Evolutionary conservation across 768 basidiomycete species (phyloP).

Genomic region (Crassisporium funariophilum): DNA sequence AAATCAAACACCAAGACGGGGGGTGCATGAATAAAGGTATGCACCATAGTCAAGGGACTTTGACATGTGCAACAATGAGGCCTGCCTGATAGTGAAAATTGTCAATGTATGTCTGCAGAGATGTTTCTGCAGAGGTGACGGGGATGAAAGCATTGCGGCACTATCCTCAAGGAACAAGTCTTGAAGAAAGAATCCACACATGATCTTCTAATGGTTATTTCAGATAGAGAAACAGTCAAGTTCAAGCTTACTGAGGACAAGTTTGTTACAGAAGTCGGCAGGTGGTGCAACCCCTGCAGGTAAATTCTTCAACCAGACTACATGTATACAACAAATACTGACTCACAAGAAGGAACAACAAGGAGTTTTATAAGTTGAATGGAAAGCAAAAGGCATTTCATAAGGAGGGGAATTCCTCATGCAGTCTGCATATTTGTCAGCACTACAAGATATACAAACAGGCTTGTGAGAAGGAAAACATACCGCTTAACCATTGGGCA

Average conservation of each 20-base stretch:
- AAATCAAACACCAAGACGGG: no score
- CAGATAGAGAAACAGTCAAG: conserved; percentile 4
- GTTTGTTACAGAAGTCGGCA: not conserved
- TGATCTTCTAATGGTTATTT: conserved; percentile 6
- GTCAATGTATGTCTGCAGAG: no score
- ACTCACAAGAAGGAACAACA: not conserved
- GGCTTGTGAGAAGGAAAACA: conserved; percentile 9
- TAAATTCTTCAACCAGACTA: not conserved
- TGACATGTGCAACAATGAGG: no score
- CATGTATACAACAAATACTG: not conserved
- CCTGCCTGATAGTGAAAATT: no score
- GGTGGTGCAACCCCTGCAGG: not conserved
- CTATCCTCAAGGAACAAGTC: conserved; percentile 5
- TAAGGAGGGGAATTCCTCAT: conserved; percentile 7
- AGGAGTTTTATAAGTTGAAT: not conserved
- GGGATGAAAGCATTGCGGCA: not conserved
- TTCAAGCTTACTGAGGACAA: conserved; percentile 1
- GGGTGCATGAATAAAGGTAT: no score
- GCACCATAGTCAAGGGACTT: no score
- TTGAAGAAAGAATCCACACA: conserved; percentile 5
- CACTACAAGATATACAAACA: conserved; percentile 9
- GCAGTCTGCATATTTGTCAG: conserved; percentile 9
- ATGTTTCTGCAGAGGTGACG: not conserved
- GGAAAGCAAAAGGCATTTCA: conserved; percentile 8
- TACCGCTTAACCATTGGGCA: conserved; percentile 12